phyloP scores from a whole-genome alignment of 164 flowering plant species.

The Euptelea pleiosperma region DNA sequence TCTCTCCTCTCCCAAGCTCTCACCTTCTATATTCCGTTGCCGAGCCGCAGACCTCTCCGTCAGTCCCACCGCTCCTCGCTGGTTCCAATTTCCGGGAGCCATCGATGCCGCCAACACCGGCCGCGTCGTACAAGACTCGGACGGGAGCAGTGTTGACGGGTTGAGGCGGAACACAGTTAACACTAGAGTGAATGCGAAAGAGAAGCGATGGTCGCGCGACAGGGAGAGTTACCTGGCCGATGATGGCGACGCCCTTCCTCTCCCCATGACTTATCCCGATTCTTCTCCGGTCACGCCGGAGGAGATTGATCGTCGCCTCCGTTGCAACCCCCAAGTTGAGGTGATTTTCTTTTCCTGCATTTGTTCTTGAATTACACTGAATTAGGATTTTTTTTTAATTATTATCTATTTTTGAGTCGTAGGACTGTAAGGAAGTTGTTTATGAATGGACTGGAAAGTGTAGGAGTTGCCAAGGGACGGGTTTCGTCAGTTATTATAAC shows the following conservation, averaged over 20 bases:
- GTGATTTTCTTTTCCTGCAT: conserved; percentile 23
- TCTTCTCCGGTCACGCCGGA: conserved; percentile 71
- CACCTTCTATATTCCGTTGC: conserved; percentile 29
- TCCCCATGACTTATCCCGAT: conserved; percentile 89
- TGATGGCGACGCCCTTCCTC: conserved; percentile 73
- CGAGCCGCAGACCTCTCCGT: conserved; percentile 42
- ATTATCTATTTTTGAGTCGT: conserved; percentile 15
- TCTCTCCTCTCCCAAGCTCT: conserved; percentile 8
- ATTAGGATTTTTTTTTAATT: background rate
- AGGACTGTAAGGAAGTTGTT: conserved; percentile 91
- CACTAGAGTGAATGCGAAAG: conserved; percentile 53
- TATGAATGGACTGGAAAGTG: conserved; percentile 99
- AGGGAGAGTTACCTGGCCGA: conserved; percentile 82
- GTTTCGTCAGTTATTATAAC: conserved; percentile 71
- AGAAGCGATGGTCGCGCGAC: conserved; percentile 71
- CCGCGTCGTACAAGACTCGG: conserved; percentile 21
- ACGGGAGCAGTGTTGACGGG: conserved; percentile 11
- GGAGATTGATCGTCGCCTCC: conserved; percentile 67
- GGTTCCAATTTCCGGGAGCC: conserved; percentile 34
- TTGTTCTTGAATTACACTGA: background rate
- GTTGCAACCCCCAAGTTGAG: conserved; percentile 69
- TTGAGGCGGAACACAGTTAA: conserved; percentile 12
- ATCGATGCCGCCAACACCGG: conserved; percentile 21
- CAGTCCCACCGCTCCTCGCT: conserved; percentile 31
- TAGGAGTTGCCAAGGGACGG: conserved; percentile 91